Conservation (phyloP, 768 basidiomycete genomes). For the Naematelia encephala region DNA sequence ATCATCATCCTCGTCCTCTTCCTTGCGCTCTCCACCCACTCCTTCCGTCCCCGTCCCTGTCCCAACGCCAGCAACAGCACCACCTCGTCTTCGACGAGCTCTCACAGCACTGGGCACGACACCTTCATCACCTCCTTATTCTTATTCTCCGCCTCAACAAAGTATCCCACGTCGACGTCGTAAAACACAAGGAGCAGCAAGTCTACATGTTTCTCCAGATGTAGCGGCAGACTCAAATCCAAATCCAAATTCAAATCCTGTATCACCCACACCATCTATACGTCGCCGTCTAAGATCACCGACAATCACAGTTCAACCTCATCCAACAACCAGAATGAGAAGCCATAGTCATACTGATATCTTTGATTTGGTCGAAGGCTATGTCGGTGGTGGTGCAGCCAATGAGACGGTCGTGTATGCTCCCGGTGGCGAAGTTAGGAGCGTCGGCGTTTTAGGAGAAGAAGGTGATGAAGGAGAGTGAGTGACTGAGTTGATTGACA, state of each 20-base stretch:
- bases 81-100: conserved; percentile 18
- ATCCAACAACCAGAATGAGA: conserved; percentile 23
- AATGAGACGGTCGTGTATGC: conserved; percentile 46
- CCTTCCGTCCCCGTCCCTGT: neutral
- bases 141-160: conserved; percentile 5
- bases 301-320: conserved; percentile 2
- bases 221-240: too few species aligned
- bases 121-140: too few species aligned
- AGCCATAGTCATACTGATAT: conserved; percentile 46
- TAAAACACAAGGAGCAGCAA: conserved; percentile 11
- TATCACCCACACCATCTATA: conserved; percentile 21
- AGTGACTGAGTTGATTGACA: too few species aligned
- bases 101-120: conserved; percentile 10
- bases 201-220: conserved; percentile 10
- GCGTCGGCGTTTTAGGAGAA: conserved; percentile 37
- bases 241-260: neutral
- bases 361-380: conserved; percentile 42
- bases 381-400: conserved; percentile 45
- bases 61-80: too few species aligned
- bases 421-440: conserved; percentile 37
- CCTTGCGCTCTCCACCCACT: too few species aligned
- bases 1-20: neutral
- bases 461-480: conserved; percentile 4
- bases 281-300: conserved; percentile 13
- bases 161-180: neutral